These are phyloP conservation scores for Iodosphaeria phyllophila DNA, from an alignment of 2,329 filamentous ascomycete species.

Conservation along the genomic window DNA sequence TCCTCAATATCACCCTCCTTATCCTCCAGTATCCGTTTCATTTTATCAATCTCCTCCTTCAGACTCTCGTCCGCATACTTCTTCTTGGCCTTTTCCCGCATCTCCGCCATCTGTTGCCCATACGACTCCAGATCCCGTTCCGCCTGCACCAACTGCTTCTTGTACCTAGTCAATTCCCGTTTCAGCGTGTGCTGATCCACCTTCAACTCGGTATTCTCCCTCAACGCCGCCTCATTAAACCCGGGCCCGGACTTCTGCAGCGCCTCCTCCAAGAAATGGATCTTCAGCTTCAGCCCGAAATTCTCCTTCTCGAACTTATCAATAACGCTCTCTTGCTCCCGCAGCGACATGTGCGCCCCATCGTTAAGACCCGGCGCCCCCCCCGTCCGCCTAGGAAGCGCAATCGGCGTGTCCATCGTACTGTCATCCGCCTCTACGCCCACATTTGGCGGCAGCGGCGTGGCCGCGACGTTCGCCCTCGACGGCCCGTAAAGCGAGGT, in stretches of 20 bases:
- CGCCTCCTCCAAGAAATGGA: constrained; percentile 88
- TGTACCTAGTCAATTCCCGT: constrained; percentile 68
- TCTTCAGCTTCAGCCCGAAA: constrained; percentile 89
- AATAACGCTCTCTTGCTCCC: constrained; percentile 89
- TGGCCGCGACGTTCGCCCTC: constrained; percentile 46
- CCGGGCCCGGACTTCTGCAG: constrained; percentile 74
- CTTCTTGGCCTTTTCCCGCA: constrained; percentile 65
- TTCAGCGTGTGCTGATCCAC: constrained; percentile 79
- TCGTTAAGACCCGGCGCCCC: constrained; percentile 57
- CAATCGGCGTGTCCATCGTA: constrained; percentile 68
- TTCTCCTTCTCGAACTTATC: constrained; percentile 97
- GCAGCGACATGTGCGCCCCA: constrained; percentile 76
- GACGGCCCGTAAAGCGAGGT: constrained; percentile 52
- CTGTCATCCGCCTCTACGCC: constrained; percentile 61
- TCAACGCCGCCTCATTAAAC: constrained; percentile 73
- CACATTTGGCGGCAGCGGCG: constrained; percentile 59
- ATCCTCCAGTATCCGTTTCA: constrained; percentile 37
- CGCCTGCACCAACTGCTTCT: constrained; percentile 64
- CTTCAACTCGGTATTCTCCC: constrained; percentile 92
- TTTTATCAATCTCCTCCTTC: constrained; percentile 28
- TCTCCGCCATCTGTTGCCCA: constrained; percentile 60
- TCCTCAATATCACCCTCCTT: constrained; percentile 42
- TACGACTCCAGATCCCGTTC: constrained; percentile 79
- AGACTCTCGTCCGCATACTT: constrained; percentile 49
- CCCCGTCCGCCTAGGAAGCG: constrained; percentile 42